phyloP scores from a whole-genome alignment of 2,329 filamentous ascomycete species.

The Aspergillus versicolor region DNA sequence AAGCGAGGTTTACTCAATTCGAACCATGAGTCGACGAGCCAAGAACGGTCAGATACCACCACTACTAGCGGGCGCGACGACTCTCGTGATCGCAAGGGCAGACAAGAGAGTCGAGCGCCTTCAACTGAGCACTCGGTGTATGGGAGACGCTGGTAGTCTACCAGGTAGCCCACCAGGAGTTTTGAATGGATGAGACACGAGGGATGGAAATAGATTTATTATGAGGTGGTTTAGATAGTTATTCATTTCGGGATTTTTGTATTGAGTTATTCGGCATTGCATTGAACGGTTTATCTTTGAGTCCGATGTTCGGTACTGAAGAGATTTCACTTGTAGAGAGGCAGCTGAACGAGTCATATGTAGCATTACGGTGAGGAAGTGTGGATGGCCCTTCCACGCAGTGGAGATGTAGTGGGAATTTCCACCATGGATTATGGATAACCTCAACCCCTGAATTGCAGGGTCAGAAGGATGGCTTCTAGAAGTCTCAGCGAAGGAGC shows the following conservation, averaged over 20 bases:
- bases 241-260: not conserved
- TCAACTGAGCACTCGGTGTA: constrained; percentile 43
- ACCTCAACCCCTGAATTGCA: not conserved
- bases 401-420: not conserved
- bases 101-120: constrained; percentile 20
- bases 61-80: constrained; percentile 11
- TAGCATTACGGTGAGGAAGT: not conserved
- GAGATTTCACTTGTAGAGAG: not conserved
- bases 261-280: not conserved
- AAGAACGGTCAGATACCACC: not conserved
- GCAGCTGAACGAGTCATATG: not conserved
- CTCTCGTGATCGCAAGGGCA: constrained; percentile 19
- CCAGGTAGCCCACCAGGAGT: not conserved
- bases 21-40: constrained; percentile 21
- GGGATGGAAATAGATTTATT: not conserved
- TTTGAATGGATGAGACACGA: not conserved
- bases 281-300: not conserved
- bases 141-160: constrained; percentile 40
- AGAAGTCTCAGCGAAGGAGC: constrained; percentile 1
- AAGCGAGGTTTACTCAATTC: constrained; percentile 31
- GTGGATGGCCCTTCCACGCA: not conserved
- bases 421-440: not conserved
- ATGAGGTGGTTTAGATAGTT: not conserved
- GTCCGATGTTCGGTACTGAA: not conserved
- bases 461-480: not conserved